A percentile compares a stretch with the other conserved stretches of the same genome.
These are phyloP conservation scores for Eutrema japonicum DNA, from an alignment of 345 rosid species.

Conservation along the genomic window DNA sequence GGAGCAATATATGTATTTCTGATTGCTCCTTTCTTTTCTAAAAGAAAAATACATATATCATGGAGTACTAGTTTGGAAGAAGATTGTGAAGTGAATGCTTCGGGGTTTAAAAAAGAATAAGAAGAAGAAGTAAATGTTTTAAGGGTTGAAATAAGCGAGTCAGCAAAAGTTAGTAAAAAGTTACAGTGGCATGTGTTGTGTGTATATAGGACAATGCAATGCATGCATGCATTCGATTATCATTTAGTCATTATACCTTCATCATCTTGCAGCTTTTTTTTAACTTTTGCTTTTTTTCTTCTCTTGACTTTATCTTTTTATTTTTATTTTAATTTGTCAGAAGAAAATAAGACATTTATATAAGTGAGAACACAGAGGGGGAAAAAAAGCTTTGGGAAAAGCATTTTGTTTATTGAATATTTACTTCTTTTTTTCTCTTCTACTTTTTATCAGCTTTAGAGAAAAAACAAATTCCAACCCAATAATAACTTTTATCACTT, in stretches of 20 bases:
- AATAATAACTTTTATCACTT: constrained; percentile 30
- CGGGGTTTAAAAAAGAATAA: neutral
- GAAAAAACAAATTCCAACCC: constrained; percentile 33
- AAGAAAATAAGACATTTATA: constrained; percentile 15
- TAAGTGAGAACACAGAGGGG: constrained; percentile 32
- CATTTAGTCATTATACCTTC: constrained; percentile 45
- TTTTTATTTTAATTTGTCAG: constrained; percentile 36
- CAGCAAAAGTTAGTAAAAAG: constrained; percentile 42
- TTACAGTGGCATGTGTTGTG: constrained; percentile 30
- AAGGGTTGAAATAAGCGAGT: constrained; percentile 32
- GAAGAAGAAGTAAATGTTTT: constrained; percentile 33
- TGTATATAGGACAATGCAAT: constrained; percentile 36
- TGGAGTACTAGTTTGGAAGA: neutral
- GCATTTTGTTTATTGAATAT: constrained; percentile 42
- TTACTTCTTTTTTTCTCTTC: constrained; percentile 19
- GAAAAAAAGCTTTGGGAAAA: constrained; percentile 40
- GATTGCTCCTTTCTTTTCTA: too few species aligned
- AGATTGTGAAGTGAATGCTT: constrained; percentile 16
- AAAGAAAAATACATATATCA: too few species aligned
- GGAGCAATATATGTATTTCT: too few species aligned
- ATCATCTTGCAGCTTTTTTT: constrained; percentile 47
- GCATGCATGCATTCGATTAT: constrained; percentile 49
- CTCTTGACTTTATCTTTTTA: constrained; percentile 44
- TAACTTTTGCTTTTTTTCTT: constrained; percentile 39
- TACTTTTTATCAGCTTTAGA: constrained; percentile 35